Base-by-base conservation (phyloP, 164 flowering plant genomes). In the Dillenia suffruticosa region DNA sequence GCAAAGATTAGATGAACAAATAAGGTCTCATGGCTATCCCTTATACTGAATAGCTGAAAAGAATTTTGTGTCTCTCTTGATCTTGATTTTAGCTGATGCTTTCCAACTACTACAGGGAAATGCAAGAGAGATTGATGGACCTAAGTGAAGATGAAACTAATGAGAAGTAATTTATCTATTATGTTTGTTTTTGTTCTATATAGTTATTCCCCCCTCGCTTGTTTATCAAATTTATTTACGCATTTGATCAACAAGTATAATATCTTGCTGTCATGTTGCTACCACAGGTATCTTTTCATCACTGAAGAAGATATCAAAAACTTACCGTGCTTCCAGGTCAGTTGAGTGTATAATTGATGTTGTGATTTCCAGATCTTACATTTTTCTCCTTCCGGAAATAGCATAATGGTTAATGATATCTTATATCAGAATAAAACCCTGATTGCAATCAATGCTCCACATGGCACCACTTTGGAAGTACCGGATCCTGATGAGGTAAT, bases 221-320 rank as follows among this genome's bases (percentile, higher is more conserved):
- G 24, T 66, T 57, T 26, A 11, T 13, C 12, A 45, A 12, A 51
- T 13, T 15, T 16, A 10, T 14, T 54, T 51, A 12, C n/a, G n/a
- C 44, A 14, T 44, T 46, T 63, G 12, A 55, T 49, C 57, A 12
- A 10, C 22, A 4, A 13, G 16, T 32, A 7, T 40, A 4, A 19
- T 13, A 14, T 12, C 22, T 56, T 55, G 63, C 56, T 50, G 15
- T 44, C 14, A 49, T 62, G 56, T 44, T 49, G 16, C 24, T 57
- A 24, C 58, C 16, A 57, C 63, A 94, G 98, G 83, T 87, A 86
- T 92, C 93, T 91, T 73, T 94, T 87, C 83, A 92, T 94, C 52
- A 88, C 96, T 49, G 93, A 91, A 72, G 98, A 91, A 49, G 97
- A 94, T 64, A 94, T 94, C 64, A 94, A 91, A 74, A 68, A 68